A percentile compares a stretch with the other conserved stretches of the same genome.
Conservation (phyloP, 768 basidiomycete species). For the Leccinum fibrillosum region DNA sequence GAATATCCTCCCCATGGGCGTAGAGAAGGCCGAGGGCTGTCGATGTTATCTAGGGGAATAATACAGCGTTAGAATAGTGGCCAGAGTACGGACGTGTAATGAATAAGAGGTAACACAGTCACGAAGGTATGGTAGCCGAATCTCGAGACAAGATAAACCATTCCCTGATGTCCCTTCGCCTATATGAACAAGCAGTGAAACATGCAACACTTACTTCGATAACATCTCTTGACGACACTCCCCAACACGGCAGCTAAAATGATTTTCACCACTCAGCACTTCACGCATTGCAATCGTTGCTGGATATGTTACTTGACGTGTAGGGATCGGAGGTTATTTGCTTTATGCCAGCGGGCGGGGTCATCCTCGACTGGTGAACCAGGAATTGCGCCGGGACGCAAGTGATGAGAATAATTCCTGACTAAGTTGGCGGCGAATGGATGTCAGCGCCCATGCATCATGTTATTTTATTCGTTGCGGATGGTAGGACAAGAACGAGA, state of each 20-base stretch:
- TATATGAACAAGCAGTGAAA: slow-evolving; percentile 3
- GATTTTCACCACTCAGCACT: slow-evolving; percentile 65
- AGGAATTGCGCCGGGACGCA: slow-evolving; percentile 37
- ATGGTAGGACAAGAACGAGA: slow-evolving; percentile 34
- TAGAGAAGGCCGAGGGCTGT: slow-evolving; percentile 30
- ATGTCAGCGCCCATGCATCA: slow-evolving; percentile 58
- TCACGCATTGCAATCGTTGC: slow-evolving; percentile 66
- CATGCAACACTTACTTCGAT: slow-evolving; percentile 23
- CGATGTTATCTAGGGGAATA: slow-evolving; percentile 20
- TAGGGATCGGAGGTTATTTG: slow-evolving; percentile 37
- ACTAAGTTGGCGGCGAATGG: slow-evolving; percentile 87
- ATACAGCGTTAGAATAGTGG: slow-evolving; percentile 18
- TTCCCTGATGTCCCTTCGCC: slow-evolving; percentile 15
- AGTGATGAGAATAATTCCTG: slow-evolving; percentile 87
- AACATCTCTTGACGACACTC: slow-evolving; percentile 51
- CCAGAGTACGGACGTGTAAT: background rate
- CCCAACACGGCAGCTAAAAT: slow-evolving; percentile 35
- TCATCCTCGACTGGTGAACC: slow-evolving; percentile 8
- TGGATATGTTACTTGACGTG: slow-evolving; percentile 49
- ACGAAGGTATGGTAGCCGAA: background rate
- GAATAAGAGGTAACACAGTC: background rate
- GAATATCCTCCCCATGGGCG: slow-evolving; percentile 22
- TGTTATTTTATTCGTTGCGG: slow-evolving; percentile 22
- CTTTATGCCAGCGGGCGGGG: background rate
- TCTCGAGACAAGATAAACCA: slow-evolving; percentile 54